These are phyloP conservation scores for Silybum marianum DNA, from an alignment of 129 eudicot genomes.

Conservation along the genomic window DNA sequence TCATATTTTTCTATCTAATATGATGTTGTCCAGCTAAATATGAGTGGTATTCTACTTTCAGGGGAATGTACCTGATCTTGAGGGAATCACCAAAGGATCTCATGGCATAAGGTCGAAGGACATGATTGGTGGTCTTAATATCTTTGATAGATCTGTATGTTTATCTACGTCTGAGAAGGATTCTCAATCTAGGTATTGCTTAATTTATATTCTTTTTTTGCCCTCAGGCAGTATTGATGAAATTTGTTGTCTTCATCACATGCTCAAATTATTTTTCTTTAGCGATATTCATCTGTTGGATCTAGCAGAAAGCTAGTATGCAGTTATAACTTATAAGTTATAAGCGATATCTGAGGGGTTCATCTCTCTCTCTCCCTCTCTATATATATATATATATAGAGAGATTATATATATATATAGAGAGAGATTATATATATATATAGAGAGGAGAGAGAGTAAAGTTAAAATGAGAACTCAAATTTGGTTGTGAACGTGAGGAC, in stretches of 20 bases:
- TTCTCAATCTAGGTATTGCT: conserved; percentile 57
- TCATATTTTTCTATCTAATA: neutral
- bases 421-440: too few species aligned
- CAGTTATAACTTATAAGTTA: neutral
- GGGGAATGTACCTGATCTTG: conserved; percentile 49
- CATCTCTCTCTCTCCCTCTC: neutral
- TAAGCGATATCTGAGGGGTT: neutral
- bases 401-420: too few species aligned
- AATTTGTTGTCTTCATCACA: neutral
- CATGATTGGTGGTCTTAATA: conserved; percentile 44
- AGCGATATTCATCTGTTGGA: neutral
- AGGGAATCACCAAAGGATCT: conserved; percentile 45
- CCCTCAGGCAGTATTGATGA: neutral
- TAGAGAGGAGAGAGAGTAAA: too few species aligned
- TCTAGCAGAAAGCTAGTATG: neutral
- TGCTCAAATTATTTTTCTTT: neutral
- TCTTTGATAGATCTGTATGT: conserved; percentile 43
- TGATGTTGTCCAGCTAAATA: neutral
- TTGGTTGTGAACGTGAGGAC: too few species aligned
- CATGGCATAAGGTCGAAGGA: conserved; percentile 49
- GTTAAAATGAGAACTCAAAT: too few species aligned
- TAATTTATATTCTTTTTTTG: neutral
- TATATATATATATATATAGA: too few species aligned
- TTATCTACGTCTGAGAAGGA: conserved; percentile 38
- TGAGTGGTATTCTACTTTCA: conserved; percentile 39